phyloP scores from a whole-genome alignment of 1,284 basidiomycete species.

The Marasmius oreades region DNA sequence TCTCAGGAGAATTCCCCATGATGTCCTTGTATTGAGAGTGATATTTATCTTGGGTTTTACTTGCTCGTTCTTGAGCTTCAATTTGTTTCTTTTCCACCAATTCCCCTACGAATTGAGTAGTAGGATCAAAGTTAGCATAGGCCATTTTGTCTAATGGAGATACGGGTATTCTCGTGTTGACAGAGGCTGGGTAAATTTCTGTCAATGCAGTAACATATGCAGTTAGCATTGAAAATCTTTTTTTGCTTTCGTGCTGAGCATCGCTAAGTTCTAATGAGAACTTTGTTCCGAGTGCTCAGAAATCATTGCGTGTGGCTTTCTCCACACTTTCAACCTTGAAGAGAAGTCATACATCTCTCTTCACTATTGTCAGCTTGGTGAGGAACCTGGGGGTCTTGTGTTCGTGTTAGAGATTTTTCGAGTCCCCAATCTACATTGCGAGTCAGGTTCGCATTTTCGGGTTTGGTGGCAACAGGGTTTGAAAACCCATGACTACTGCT shows the following conservation, averaged over 20 bases:
- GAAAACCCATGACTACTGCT: background rate
- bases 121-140: background rate
- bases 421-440: background rate
- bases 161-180: background rate
- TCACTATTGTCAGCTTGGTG: background rate
- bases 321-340: no score
- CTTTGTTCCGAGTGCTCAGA: background rate
- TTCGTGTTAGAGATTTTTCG: background rate
- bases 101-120: background rate
- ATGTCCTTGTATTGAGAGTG: background rate
- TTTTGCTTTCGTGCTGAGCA: background rate
- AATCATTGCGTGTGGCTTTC: background rate
- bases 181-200: background rate
- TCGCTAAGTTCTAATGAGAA: background rate
- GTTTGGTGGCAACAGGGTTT: background rate
- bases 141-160: background rate
- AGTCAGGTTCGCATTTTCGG: background rate
- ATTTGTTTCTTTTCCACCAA: background rate
- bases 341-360: background rate
- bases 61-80: background rate
- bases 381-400: no score
- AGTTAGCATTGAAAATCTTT: background rate
- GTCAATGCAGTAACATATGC: background rate
- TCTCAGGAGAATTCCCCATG: background rate
- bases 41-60: background rate